These are phyloP conservation scores for Aquilaria agallochum DNA, from an alignment of 441 rosid genomes.

Conservation along the genomic window DNA sequence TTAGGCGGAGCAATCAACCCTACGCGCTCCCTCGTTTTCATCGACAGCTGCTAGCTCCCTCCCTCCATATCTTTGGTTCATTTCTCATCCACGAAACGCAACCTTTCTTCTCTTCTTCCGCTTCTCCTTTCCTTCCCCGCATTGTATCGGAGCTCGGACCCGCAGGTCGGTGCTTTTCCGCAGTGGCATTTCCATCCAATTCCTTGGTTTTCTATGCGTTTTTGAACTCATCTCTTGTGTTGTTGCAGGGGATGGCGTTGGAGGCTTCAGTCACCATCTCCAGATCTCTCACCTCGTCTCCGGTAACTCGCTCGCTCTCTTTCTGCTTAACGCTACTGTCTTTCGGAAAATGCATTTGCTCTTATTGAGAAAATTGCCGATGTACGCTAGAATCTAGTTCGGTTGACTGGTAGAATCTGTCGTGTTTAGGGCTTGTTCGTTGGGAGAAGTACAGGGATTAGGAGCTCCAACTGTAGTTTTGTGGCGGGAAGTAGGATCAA, in stretches of 20 bases:
- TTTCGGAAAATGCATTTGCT: conserved; percentile 6
- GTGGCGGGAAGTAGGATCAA: conserved; percentile 40
- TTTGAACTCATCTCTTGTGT: no score
- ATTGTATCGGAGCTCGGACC: background rate
- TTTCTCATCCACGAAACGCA: background rate
- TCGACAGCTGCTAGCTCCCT: conserved; percentile 22
- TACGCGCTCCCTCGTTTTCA: conserved; percentile 34
- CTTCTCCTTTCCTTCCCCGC: conserved; percentile 1
- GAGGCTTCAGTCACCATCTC: conserved; percentile 59
- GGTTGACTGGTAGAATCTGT: conserved; percentile 1
- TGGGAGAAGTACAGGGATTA: conserved; percentile 36
- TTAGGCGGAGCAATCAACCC: conserved; percentile 42
- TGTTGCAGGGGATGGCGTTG: conserved; percentile 31
- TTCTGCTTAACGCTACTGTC: conserved; percentile 2
- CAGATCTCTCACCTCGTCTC: conserved; percentile 52
- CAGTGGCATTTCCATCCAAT: background rate
- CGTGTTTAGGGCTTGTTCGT: conserved; percentile 49
- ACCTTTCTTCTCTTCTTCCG: background rate
- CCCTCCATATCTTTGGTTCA: background rate
- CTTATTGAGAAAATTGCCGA: background rate
- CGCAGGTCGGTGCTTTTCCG: no score
- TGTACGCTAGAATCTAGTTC: background rate
- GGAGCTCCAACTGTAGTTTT: conserved; percentile 64
- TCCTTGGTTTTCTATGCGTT: background rate
- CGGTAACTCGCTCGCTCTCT: conserved; percentile 36